Base-by-base conservation (phyloP, 371 early-diverging fungal genomes). In the Paramicrosporidium saccamoebae region DNA sequence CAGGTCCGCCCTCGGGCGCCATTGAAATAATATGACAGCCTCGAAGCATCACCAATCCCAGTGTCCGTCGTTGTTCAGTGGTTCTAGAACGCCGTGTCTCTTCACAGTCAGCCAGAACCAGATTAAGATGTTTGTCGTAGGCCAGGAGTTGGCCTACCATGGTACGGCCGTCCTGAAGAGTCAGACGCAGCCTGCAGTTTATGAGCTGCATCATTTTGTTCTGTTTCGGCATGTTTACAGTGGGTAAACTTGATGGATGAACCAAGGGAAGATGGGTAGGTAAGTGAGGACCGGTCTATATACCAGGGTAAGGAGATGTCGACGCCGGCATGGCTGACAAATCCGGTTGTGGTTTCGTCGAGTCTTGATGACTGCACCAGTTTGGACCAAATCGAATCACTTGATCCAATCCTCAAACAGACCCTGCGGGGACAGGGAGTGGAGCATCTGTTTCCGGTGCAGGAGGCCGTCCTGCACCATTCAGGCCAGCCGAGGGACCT, bases 71-170 rank as follows among this genome's bases (percentile, higher is more conserved):
- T n/a, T n/a, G n/a, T n/a, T n/a, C n/a, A n/a, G n/a, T n/a, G n/a
- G n/a, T n/a, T n/a, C n/a, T n/a, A n/a, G n/a, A n/a, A n/a, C n/a
- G n/a, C n/a, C n/a, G n/a, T n/a, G n/a, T n/a, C 48, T 92, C 94
- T 37, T 92, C 79, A 52, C 81, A 79, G 41, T 88, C 94, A 9
- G 78, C 58, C 12, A 92, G 53, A 8, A 92, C 94, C 29, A 92
- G 50, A 39, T 92, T 92, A 88, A 92, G 86, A 46, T 84, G 75
- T 38, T 74, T 79, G 44, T 92, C 94, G 35, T 82, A 92, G 10
- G 94, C 88, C 21, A 88, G 55, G 82, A 92, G 78, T 33, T 84
- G 78, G 15, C 94, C 94, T 4, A 82, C 63, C 34, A 92, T 42
- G 4, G 61, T 58, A 31, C 88, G 64, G 25, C 75, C 66, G 45